Evolutionary conservation across 2,329 filamentous ascomycete species (phyloP).

Genomic region (Fusarium papillatum): DNA sequence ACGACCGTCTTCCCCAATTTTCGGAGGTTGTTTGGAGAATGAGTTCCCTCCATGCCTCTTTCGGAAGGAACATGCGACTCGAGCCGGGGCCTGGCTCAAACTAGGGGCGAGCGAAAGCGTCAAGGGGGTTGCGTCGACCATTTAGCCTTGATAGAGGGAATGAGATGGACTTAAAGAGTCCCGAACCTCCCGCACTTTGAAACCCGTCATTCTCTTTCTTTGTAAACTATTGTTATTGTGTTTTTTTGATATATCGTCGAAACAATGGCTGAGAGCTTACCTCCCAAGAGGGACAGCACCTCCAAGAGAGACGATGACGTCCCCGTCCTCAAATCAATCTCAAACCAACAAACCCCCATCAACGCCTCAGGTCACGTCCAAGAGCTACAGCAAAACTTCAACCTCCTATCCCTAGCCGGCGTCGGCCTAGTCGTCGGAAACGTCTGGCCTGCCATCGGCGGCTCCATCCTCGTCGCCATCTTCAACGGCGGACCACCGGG

Average conservation of each 20-base stretch:
- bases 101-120: slow-evolving; percentile 5
- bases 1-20: slow-evolving; percentile 9
- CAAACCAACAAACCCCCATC: slow-evolving; percentile 31
- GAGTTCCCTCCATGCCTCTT: slow-evolving; percentile 20
- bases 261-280: slow-evolving; percentile 17
- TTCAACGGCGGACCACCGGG: slow-evolving; percentile 74
- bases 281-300: slow-evolving; percentile 25
- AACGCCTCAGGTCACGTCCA: slow-evolving; percentile 58
- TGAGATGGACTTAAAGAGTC: neutral
- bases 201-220: neutral
- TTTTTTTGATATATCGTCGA: neutral
- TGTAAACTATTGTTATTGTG: neutral
- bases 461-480: slow-evolving; percentile 63
- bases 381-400: slow-evolving; percentile 55
- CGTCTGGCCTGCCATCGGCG: slow-evolving; percentile 59
- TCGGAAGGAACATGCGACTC: slow-evolving; percentile 36
- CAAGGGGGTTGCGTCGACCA: slow-evolving; percentile 1
- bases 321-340: slow-evolving; percentile 8
- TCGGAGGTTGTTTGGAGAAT: slow-evolving; percentile 16
- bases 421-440: slow-evolving; percentile 58
- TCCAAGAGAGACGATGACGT: slow-evolving; percentile 14
- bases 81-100: slow-evolving; percentile 7
- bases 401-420: slow-evolving; percentile 55
- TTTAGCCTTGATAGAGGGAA: neutral
- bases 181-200: neutral